phyloP scores from a whole-genome alignment of 1,284 basidiomycete genomes.

The Microstroma glucosiphilum region DNA sequence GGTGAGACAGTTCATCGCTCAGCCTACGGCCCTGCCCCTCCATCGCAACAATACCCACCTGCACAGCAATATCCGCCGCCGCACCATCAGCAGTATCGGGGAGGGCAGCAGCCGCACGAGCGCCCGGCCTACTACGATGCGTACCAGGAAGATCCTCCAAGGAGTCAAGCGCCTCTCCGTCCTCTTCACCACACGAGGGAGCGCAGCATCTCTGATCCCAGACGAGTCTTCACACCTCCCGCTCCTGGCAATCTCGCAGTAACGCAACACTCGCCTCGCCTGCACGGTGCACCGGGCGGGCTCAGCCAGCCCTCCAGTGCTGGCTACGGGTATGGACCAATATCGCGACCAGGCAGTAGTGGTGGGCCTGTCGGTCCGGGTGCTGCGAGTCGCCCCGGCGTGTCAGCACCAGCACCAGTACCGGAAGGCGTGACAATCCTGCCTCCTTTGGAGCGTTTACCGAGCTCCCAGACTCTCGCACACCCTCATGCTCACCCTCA shows the following conservation, averaged over 20 bases:
- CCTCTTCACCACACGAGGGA: constrained; percentile 2
- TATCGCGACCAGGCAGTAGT: no score
- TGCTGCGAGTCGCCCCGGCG: no score
- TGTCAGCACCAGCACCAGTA: no score
- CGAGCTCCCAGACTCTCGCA: no score
- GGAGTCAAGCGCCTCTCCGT: not conserved
- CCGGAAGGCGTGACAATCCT: no score
- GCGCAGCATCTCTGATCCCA: not conserved
- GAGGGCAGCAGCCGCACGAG: not conserved
- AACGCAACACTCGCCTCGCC: no score
- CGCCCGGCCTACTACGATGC: not conserved
- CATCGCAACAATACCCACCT: not conserved
- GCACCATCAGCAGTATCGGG: not conserved
- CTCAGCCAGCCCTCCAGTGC: no score
- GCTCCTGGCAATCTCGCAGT: not conserved
- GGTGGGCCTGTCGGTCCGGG: no score
- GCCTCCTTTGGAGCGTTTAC: no score
- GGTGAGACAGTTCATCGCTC: not conserved
- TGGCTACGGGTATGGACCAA: no score
- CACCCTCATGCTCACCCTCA: no score
- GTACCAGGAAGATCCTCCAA: not conserved
- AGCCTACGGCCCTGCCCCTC: not conserved
- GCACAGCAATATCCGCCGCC: not conserved
- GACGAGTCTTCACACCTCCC: not conserved
- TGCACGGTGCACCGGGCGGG: no score